Percentiles rank a stretch among this genome's conserved stretches.
Evolutionary conservation across 2,329 filamentous ascomycete species (phyloP).

Genomic region (Bipolaris zeicola): DNA sequence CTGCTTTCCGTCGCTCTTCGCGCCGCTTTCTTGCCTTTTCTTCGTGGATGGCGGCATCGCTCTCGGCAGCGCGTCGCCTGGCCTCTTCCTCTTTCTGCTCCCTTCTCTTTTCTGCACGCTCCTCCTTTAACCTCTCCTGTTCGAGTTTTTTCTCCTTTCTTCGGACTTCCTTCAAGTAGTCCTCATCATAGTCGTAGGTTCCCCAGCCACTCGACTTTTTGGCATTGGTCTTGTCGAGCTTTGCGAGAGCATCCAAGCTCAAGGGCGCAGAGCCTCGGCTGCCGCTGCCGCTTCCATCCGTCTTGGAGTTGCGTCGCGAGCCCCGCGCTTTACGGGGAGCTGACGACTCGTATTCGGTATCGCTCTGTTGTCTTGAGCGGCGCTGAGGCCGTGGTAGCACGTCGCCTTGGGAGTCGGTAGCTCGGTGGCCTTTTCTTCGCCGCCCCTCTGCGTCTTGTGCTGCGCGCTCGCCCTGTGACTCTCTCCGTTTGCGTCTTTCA

Average conservation of each 20-base stretch:
- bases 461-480: slow-evolving; percentile 24
- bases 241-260: slow-evolving; percentile 66
- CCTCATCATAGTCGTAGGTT: slow-evolving; percentile 49
- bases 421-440: slow-evolving; percentile 44
- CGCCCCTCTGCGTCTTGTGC: slow-evolving; percentile 36
- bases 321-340: slow-evolving; percentile 27
- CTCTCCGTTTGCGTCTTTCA: slow-evolving; percentile 26
- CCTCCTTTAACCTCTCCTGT: slow-evolving; percentile 42
- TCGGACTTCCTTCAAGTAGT: slow-evolving; percentile 46
- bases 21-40: slow-evolving; percentile 34
- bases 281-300: slow-evolving; percentile 38
- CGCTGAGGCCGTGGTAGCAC: slow-evolving; percentile 37
- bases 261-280: slow-evolving; percentile 43
- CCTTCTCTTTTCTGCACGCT: slow-evolving; percentile 46
- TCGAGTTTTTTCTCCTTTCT: slow-evolving; percentile 44
- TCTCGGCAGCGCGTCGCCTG: slow-evolving; percentile 26
- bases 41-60: slow-evolving; percentile 29
- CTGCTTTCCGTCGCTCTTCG: slow-evolving; percentile 42
- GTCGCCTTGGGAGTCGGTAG: slow-evolving; percentile 49
- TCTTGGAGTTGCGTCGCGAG: slow-evolving; percentile 29
- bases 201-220: slow-evolving; percentile 54
- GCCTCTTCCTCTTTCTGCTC: slow-evolving; percentile 47
- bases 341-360: slow-evolving; percentile 39
- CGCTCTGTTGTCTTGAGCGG: slow-evolving; percentile 33
- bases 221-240: slow-evolving; percentile 67